Base-by-base conservation (phyloP, 2,329 filamentous ascomycete genomes). In the Sporothrix phasma region DNA sequence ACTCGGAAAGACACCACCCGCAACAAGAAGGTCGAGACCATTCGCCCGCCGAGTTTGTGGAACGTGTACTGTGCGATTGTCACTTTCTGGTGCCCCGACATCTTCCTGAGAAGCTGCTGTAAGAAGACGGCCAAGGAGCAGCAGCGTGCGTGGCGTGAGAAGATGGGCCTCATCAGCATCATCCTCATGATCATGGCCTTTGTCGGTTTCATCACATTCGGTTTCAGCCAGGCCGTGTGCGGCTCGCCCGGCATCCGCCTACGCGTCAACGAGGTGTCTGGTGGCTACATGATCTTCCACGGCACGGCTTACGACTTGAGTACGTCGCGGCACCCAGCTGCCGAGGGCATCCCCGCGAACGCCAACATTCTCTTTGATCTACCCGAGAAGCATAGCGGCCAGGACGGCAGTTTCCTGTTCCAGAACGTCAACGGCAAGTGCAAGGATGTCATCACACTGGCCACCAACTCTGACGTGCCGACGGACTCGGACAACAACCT, bases 401-500 rank as follows among this genome's bases (percentile, higher is more conserved):
- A 89, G 75, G 95, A 99, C 73, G 93, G 90, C 65, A 97, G 92
- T 72, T 99, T 99, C 74, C 78, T 99, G 72, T 99, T 99, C 77
- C 94, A 99, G 74, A 96, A 97, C 69, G 94, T 99, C 74, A 99
- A 99, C 70, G 95, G 94, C 56, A 89, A 89, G 67, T 99, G 94
- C 82, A 99, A 97, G 77, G 89, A 83, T 10, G 76, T 97, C 64
- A 96, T 99, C 73, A 96, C 85, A 0, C 76, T 81, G 7, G 84
- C 88, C 1, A 73, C 81, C 1, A 80, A 80, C 63, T 95, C 92
- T 0, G 88, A 91, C 70, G 86, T 99, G 8, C 91, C 92, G 1
- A 89, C 88, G 5, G 87, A 96, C 72, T 76, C 75, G 29, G 77
- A 87, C 61, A 85, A 86, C 11, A 78, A 96, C 64, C 77, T 99